Percentiles rank a stretch among this genome's conserved stretches.
These are phyloP conservation scores for Trichoderma gamsii DNA, from an alignment of 495 filamentous ascomycete genomes.

Conservation along the genomic window DNA sequence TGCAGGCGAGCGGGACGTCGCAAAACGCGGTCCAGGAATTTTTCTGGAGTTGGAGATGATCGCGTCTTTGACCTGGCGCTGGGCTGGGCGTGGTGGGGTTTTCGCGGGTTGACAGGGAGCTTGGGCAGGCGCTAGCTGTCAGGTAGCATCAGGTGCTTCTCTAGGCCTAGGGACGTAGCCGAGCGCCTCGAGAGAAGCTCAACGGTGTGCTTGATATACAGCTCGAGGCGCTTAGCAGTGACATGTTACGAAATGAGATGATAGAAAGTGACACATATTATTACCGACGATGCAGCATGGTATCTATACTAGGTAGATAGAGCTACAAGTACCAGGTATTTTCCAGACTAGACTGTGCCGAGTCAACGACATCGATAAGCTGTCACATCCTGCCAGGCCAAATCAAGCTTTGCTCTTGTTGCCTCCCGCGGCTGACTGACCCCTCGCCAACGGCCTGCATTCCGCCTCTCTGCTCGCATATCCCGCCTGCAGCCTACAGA, in stretches of 20 bases:
- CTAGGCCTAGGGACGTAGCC: no score
- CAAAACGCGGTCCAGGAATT: conserved; percentile 10
- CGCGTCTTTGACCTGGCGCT: background rate
- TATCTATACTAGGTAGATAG: no score
- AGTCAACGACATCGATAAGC: no score
- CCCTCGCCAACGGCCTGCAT: conserved; percentile 6
- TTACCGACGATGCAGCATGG: no score
- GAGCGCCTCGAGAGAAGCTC: background rate
- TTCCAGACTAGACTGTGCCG: no score
- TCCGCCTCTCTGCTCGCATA: conserved; percentile 12
- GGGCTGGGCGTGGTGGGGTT: background rate
- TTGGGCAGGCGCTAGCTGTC: background rate
- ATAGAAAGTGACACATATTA: background rate
- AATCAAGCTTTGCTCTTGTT: background rate
- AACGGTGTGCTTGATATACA: background rate
- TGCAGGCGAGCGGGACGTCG: conserved; percentile 9
- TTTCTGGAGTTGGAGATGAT: conserved; percentile 7
- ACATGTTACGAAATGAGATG: background rate
- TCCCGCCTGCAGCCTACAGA: conserved; percentile 1
- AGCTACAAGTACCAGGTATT: background rate
- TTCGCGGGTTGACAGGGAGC: no score
- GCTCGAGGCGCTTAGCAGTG: background rate
- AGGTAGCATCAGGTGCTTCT: background rate
- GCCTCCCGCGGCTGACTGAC: conserved; percentile 2
- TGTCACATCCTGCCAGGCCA: background rate